Evolutionary conservation across 2,329 filamentous ascomycete species (phyloP).

Genomic region (Daldinia sp.): DNA sequence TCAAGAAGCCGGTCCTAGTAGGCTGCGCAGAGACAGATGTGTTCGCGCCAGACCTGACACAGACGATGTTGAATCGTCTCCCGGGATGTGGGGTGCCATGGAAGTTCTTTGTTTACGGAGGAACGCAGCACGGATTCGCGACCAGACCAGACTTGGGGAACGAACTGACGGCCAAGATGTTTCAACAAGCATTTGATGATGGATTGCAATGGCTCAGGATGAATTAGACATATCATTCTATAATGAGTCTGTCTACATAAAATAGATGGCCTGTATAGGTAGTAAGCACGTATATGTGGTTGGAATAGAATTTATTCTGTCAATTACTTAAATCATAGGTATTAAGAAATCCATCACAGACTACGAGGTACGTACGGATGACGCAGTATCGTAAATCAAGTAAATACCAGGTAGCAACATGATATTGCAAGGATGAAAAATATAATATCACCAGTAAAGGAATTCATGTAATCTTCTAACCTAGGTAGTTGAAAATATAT

Average conservation of each 20-base stretch:
- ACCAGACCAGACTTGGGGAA: conserved; percentile 16
- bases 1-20: conserved; percentile 13
- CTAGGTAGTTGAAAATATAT: not conserved
- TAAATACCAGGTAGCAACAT: not conserved
- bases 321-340: no score
- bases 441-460: no score
- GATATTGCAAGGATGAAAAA: no score
- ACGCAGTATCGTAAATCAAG: no score
- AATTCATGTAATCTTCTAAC: no score
- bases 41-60: conserved; percentile 12
- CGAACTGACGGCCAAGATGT: conserved; percentile 14
- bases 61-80: conserved; percentile 4
- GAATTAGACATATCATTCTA: not conserved
- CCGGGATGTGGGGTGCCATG: conserved; percentile 5
- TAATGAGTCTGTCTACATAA: no score
- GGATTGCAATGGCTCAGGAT: conserved; percentile 12
- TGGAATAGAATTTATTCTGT: no score
- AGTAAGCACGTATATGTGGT: no score
- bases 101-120: conserved; percentile 19
- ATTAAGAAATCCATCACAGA: no score
- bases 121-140: conserved; percentile 18
- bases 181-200: conserved; percentile 14
- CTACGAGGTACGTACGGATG: no score
- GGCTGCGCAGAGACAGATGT: conserved; percentile 21
- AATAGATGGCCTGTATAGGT: no score